Evolutionary conservation across 2,329 filamentous ascomycete species (phyloP).

Genomic region (Teratosphaeriaceae sp.): DNA sequence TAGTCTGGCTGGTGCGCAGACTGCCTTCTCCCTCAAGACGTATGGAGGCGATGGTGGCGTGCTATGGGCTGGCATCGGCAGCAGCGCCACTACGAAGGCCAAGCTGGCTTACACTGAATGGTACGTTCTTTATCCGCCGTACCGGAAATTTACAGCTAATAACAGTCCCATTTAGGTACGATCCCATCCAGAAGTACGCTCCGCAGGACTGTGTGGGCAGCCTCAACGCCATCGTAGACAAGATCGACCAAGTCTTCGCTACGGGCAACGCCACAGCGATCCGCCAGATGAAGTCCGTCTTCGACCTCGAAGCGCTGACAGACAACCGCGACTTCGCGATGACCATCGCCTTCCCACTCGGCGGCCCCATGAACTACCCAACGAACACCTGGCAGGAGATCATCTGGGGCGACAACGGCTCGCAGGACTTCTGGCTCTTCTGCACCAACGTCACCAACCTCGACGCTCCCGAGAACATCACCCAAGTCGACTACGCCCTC

Average conservation of each 20-base stretch:
- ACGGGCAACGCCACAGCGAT: constrained; percentile 37
- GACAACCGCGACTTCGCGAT: constrained; percentile 49
- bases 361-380: constrained; percentile 34
- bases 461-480: constrained; percentile 38
- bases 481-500: constrained; percentile 40
- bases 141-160: neutral
- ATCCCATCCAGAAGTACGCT: constrained; percentile 50
- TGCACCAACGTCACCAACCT: constrained; percentile 47
- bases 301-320: constrained; percentile 45
- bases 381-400: constrained; percentile 50
- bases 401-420: constrained; percentile 41
- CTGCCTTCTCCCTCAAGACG: constrained; percentile 41
- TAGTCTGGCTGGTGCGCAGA: constrained; percentile 39
- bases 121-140: constrained; percentile 22
- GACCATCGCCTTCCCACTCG: constrained; percentile 35
- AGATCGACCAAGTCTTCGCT: constrained; percentile 45
- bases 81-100: constrained; percentile 69
- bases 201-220: constrained; percentile 53
- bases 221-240: constrained; percentile 54
- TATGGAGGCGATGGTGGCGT: constrained; percentile 58
- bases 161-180: constrained; percentile 24
- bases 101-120: constrained; percentile 65
- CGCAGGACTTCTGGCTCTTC: constrained; percentile 46
- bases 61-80: constrained; percentile 72
- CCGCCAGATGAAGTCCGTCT: constrained; percentile 45